A percentile compares a stretch with the other conserved stretches of the same genome.
These are phyloP conservation scores for Fusarium sp. DNA, from an alignment of 2,329 filamentous ascomycete genomes.

Conservation along the genomic window DNA sequence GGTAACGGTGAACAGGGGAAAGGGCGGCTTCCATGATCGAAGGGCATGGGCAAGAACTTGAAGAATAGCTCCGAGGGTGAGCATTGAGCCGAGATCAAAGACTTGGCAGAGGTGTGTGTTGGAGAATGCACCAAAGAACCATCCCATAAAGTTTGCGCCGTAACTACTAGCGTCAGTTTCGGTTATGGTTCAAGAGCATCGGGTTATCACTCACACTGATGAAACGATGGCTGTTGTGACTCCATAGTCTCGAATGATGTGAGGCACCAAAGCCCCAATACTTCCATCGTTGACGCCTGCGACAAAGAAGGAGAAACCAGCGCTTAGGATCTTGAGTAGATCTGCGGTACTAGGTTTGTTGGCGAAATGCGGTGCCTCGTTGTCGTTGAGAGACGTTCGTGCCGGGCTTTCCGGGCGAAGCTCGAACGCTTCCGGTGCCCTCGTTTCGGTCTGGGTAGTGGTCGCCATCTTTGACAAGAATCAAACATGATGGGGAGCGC, in stretches of 20 bases:
- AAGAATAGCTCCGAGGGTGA: slow-evolving; percentile 68
- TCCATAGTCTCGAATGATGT: slow-evolving; percentile 70
- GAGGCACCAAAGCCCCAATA: slow-evolving; percentile 74
- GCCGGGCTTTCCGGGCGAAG: neutral
- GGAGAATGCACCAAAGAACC: slow-evolving; percentile 70
- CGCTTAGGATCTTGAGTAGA: slow-evolving; percentile 66
- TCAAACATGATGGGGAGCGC: accelerated
- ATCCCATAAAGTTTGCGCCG: slow-evolving; percentile 71
- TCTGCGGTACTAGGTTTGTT: slow-evolving; percentile 10
- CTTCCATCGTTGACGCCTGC: slow-evolving; percentile 77
- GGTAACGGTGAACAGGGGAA: slow-evolving; percentile 69
- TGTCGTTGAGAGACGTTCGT: neutral
- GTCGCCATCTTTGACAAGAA: slow-evolving; percentile 23
- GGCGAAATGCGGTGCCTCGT: neutral
- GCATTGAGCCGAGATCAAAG: slow-evolving; percentile 69
- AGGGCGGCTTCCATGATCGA: slow-evolving; percentile 70
- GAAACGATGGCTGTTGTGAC: slow-evolving; percentile 68
- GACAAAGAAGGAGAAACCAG: slow-evolving; percentile 75
- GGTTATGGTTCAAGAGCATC: neutral
- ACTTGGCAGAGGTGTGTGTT: slow-evolving; percentile 68
- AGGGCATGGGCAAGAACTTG: slow-evolving; percentile 70
- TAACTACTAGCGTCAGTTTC: slow-evolving; percentile 56
- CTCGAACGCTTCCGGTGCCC: slow-evolving; percentile 1
- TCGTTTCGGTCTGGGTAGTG: slow-evolving; percentile 16
- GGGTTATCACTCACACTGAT: slow-evolving; percentile 59